Base-by-base conservation (phyloP, 2,329 filamentous ascomycete genomes). In the Xylaria multiplex region DNA sequence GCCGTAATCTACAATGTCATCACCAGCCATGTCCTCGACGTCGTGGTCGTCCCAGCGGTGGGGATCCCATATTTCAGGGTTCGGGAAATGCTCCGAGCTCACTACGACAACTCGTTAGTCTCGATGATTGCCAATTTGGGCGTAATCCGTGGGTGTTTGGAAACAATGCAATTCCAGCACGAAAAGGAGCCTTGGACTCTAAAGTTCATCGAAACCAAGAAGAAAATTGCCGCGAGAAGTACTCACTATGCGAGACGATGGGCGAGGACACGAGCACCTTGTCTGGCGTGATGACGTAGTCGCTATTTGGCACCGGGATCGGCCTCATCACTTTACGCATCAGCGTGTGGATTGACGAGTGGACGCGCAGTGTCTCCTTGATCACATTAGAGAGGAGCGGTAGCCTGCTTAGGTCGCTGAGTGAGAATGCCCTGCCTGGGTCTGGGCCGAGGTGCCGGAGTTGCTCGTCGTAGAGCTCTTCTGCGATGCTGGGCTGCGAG, bases 331-430 rank as follows among this genome's bases (percentile, higher is more conserved):
- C 91, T 71, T 89, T 88, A 71, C 91, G 89, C 81, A 93, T 84
- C 68, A 93, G 87, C 46, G 88, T 89, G 79, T 93, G 91, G 67
- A 93, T 92, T 0, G 91, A 90, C 0, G 87, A 84, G 77, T 93
- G 90, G 14, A 92, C 78, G 1, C 91, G 87, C 16, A 93, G 89
- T 0, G 91, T 93, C 76, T 93, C 91, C 76, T 89, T 90, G 74
- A 93, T 86, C 42, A 90, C 86, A 69, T 90, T 86, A 32, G 83
- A 80, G 61, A 90, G 85, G 16, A 93, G 81, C 0, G 86, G 82
- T 3, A 93, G 82, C 58, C 84, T 85, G 45, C 86, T 81, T 8
- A 92, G 80, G 67, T 88, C 83, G 5, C 86, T 82, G 73, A 89
- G 88, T 35, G 84, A 16, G 92, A 80, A 0, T 85, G 81, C 24